phyloP scores from a whole-genome alignment of 805 yeast genomes.

The Wickerhamiella dianesei region DNA sequence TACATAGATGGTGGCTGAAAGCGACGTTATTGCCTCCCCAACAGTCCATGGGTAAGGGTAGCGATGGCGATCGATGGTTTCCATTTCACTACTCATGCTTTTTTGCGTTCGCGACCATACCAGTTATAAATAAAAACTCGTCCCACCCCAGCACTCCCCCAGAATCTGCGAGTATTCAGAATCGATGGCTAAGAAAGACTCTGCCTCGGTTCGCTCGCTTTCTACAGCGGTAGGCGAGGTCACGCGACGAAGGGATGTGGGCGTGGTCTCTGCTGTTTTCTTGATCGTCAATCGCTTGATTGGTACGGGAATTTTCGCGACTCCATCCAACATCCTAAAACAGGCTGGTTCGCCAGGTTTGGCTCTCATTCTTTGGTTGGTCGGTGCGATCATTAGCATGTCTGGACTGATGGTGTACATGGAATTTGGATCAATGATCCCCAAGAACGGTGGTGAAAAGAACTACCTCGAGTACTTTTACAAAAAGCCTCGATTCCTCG shows the following conservation, averaged over 20 bases:
- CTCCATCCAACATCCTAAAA: slow-evolving; percentile 44
- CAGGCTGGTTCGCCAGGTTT: slow-evolving; percentile 60
- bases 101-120: neutral
- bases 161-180: too few relatives aligned
- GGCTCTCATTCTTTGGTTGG: slow-evolving; percentile 57
- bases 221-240: neutral
- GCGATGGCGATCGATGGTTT: neutral
- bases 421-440: slow-evolving; percentile 65
- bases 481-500: slow-evolving; percentile 52
- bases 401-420: slow-evolving; percentile 56
- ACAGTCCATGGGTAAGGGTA: neutral
- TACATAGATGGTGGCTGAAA: too few relatives aligned
- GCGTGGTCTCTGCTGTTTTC: slow-evolving; percentile 47
- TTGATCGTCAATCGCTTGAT: slow-evolving; percentile 54
- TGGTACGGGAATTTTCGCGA: slow-evolving; percentile 67
- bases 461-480: slow-evolving; percentile 63
- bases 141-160: too few relatives aligned
- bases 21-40: too few relatives aligned
- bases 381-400: slow-evolving; percentile 56
- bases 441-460: slow-evolving; percentile 78
- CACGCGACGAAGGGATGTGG: slow-evolving; percentile 21
- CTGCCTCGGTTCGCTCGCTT: neutral
- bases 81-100: neutral
- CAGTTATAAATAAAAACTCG: neutral
- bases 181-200: neutral